These are phyloP conservation scores for Scheffersomyces segobiensis DNA, from an alignment of 1,139 yeast species.

Conservation along the genomic window DNA sequence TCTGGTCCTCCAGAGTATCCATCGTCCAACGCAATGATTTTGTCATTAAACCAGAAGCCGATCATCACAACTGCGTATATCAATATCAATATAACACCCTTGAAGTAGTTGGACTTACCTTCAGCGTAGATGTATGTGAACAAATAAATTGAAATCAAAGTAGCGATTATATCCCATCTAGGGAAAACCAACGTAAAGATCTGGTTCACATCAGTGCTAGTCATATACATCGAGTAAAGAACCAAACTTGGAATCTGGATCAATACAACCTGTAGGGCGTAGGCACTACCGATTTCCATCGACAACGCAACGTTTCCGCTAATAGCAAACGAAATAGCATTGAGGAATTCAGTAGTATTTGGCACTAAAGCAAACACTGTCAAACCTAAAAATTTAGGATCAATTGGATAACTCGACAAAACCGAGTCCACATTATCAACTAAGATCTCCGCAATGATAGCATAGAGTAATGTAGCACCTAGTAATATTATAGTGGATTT, in stretches of 20 bases:
- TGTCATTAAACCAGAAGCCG: conserved; percentile 76
- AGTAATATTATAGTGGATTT: conserved; percentile 85
- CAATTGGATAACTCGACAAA: conserved; percentile 68
- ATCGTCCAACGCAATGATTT: conserved; percentile 37
- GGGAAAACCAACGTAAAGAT: conserved; percentile 89
- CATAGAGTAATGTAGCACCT: conserved; percentile 83
- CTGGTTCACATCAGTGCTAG: conserved; percentile 36
- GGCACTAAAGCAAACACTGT: conserved; percentile 96
- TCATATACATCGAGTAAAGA: conserved; percentile 61
- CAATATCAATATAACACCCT: conserved; percentile 85
- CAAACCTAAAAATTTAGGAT: conserved; percentile 88
- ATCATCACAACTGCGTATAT: conserved; percentile 73
- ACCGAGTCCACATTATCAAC: conserved; percentile 95
- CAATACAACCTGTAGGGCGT: conserved; percentile 94
- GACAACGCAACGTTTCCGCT: conserved; percentile 94
- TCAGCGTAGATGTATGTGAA: conserved; percentile 95
- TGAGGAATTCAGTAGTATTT: conserved; percentile 92
- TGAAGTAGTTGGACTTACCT: conserved; percentile 94
- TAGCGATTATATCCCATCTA: conserved; percentile 90
- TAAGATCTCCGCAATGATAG: conserved; percentile 90
- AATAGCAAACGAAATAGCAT: conserved; percentile 95
- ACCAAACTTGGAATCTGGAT: conserved; percentile 92
- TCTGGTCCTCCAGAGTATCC: conserved; percentile 17
- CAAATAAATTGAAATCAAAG: conserved; percentile 80
- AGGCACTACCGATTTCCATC: conserved; percentile 98